Conservation (phyloP, 2,329 filamentous ascomycete genomes). For the Botrytis fabae region DNA sequence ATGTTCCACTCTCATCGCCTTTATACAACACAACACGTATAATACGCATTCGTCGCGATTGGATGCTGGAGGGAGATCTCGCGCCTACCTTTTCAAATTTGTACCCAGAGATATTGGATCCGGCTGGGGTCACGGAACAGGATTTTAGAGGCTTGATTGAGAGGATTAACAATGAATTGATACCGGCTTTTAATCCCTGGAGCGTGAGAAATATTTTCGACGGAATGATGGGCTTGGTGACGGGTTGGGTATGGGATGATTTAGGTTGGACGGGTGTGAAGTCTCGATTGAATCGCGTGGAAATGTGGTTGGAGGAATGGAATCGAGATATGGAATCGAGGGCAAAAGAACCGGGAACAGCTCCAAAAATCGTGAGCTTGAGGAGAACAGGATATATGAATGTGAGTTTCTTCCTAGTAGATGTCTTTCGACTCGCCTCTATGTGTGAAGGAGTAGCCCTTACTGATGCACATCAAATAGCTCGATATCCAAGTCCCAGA, state of each 20-base stretch:
- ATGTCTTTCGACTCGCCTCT: background rate
- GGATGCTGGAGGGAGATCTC: constrained; percentile 84
- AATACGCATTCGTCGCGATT: constrained; percentile 88
- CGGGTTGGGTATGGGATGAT: constrained; percentile 95
- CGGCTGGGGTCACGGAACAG: constrained; percentile 75
- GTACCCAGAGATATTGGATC: constrained; percentile 93
- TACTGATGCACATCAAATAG: constrained; percentile 46
- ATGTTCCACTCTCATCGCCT: constrained; percentile 75
- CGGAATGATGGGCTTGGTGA: constrained; percentile 73
- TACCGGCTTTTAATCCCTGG: constrained; percentile 79
- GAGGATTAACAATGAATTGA: constrained; percentile 75
- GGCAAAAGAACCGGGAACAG: constrained; percentile 49
- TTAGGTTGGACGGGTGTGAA: constrained; percentile 77
- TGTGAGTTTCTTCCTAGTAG: constrained; percentile 49
- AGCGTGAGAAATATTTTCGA: constrained; percentile 77
- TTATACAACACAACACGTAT: constrained; percentile 80
- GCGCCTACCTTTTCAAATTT: constrained; percentile 93
- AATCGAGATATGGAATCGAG: constrained; percentile 69
- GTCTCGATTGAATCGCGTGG: constrained; percentile 65
- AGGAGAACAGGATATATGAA: constrained; percentile 86
- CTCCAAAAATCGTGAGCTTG: constrained; percentile 74
- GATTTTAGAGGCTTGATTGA: constrained; percentile 83
- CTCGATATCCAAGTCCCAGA: constrained; percentile 81
- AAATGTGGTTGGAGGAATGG: constrained; percentile 84
- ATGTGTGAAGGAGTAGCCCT: background rate